phyloP scores from a whole-genome alignment of 1,284 basidiomycete species.

The Leccinum pallidistipes region DNA sequence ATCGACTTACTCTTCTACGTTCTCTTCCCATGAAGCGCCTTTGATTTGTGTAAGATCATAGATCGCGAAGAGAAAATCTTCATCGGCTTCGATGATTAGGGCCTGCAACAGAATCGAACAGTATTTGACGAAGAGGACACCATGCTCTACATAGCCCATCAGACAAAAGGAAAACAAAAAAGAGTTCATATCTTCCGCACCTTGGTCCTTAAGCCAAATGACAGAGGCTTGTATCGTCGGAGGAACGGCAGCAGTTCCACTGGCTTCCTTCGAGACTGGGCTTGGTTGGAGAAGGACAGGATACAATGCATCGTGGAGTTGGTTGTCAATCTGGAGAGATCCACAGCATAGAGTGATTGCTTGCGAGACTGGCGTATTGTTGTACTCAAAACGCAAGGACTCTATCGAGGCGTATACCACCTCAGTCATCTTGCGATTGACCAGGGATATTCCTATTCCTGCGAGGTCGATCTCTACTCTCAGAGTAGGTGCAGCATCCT shows the following conservation, averaged over 20 bases:
- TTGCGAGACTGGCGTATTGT: slow-evolving; percentile 80
- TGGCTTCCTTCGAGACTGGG: slow-evolving; percentile 82
- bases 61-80: slow-evolving; percentile 93
- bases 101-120: slow-evolving; percentile 94
- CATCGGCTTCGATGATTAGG: slow-evolving; percentile 93
- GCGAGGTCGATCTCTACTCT: slow-evolving; percentile 79
- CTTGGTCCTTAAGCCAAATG: slow-evolving; percentile 91
- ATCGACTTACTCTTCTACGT: slow-evolving; percentile 66
- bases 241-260: slow-evolving; percentile 72
- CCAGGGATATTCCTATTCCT: slow-evolving; percentile 91
- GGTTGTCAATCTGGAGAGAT: slow-evolving; percentile 95
- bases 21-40: slow-evolving; percentile 86
- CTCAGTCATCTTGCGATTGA: slow-evolving; percentile 88
- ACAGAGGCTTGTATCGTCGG: slow-evolving; percentile 91
- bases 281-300: slow-evolving; percentile 97
- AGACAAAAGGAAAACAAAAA: not conserved
- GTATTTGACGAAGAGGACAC: slow-evolving; percentile 96
- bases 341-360: slow-evolving; percentile 85
- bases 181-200: slow-evolving; percentile 41
- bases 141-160: slow-evolving; percentile 65
- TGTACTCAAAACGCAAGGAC: slow-evolving; percentile 84
- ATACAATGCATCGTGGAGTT: slow-evolving; percentile 94
- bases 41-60: slow-evolving; percentile 92
- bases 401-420: slow-evolving; percentile 88
- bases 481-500: slow-evolving; percentile 70